phyloP scores from a whole-genome alignment of 2,329 filamentous ascomycete species.

The Bertia moriformis region DNA sequence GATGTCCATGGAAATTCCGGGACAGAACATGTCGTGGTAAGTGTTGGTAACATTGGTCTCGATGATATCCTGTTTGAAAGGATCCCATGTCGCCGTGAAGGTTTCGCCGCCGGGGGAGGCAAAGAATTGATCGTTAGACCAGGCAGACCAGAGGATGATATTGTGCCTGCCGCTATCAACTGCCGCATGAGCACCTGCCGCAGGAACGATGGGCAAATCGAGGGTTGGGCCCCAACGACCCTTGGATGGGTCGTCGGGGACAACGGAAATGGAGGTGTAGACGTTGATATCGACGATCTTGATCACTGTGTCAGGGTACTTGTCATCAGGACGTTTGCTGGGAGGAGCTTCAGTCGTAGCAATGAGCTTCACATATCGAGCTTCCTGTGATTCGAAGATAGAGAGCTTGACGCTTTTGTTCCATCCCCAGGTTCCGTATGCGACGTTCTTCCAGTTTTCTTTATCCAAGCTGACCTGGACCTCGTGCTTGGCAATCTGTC shows the following conservation, averaged over 20 bases:
- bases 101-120: constrained; percentile 10
- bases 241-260: constrained; percentile 7
- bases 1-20: constrained; percentile 33
- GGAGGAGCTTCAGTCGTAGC: constrained; percentile 14
- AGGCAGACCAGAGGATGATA: constrained; percentile 12
- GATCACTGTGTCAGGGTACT: no score
- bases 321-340: background rate
- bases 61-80: constrained; percentile 9
- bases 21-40: constrained; percentile 40
- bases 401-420: constrained; percentile 14
- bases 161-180: constrained; percentile 5
- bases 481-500: constrained; percentile 11
- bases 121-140: background rate
- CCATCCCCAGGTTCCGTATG: constrained; percentile 12
- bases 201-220: constrained; percentile 19
- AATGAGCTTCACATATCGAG: constrained; percentile 14
- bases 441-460: constrained; percentile 11
- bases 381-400: constrained; percentile 14
- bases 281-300: constrained; percentile 14
- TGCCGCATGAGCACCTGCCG: constrained; percentile 11
- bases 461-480: constrained; percentile 13
- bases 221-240: constrained; percentile 18
- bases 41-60: constrained; percentile 20
- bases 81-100: constrained; percentile 15
- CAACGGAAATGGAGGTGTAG: constrained; percentile 7